Base-by-base conservation (phyloP, 176 grass and related monocot species). In the Oropetium thomaeum region DNA sequence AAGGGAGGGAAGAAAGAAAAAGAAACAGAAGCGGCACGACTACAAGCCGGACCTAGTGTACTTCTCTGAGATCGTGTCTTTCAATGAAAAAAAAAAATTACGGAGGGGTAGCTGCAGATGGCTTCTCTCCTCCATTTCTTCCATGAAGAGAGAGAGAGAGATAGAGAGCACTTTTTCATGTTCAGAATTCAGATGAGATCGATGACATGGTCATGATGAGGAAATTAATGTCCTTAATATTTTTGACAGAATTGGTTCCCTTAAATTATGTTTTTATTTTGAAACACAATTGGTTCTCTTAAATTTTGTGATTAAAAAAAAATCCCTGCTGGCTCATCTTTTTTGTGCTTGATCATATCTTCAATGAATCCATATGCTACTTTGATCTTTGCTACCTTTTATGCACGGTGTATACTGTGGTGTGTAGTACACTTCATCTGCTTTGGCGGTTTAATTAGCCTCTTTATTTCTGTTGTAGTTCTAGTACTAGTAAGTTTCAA, bases 371-470 rank as follows among this genome's bases (percentile, higher is more conserved):
- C 9, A n/a, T n/a, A n/a, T 28, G 15, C n/a, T 43, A 5, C 42
- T 70, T 82, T 84, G 17, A 17, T 65, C 31, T 47, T 49, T n/a
- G n/a, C n/a, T n/a, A n/a, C n/a, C 59, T 77, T 76, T 63, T 49
- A 70, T 70, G 33, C 43, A 10, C 4, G 16, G 19, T 62, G 32
- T 68, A 14, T 44, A 44, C 42, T 41, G 39, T 14, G 4, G 10
- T 79, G 29, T 52, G 6, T 62, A 53, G 58, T 22, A 20, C 16
- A 16, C 20, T 35, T 28, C 40, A 3, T 22, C 12, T 70, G 4
- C 58, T n/a, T 28, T 47, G 28, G 40, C n/a, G 78, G 29, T n/a
- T 2, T 43, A 12, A 3, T 35, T 58, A 13, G 51, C 17, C 12
- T 68, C 41, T 49, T 20, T 49, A 7, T 49, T 19, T 49, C 45